Conservation (phyloP, 2,329 filamentous ascomycete species). For the Xylariaceae sp. region DNA sequence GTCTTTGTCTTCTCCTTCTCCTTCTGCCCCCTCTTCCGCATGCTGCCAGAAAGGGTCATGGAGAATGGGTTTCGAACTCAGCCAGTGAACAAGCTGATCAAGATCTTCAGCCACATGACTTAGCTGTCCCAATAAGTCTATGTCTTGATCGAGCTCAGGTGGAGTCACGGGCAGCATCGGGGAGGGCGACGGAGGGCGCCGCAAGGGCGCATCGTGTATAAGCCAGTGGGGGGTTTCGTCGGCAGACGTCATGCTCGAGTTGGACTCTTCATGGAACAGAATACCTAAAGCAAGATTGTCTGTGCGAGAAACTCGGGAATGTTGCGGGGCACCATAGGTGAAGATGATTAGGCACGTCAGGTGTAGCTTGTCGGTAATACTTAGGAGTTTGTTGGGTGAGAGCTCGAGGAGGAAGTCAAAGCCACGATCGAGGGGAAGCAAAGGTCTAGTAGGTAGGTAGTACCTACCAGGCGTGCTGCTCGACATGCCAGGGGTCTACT, state of each 20-base stretch:
- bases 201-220: conserved; percentile 6
- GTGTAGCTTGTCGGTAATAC: neutral
- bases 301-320: conserved; percentile 9
- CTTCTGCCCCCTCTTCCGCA: neutral
- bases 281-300: conserved; percentile 23
- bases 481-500: conserved; percentile 8
- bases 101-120: conserved; percentile 8
- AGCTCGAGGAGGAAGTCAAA: conserved; percentile 1
- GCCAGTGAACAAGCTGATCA: conserved; percentile 11
- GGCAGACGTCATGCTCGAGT: conserved; percentile 21
- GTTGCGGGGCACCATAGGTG: conserved; percentile 6
- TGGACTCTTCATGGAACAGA: conserved; percentile 23
- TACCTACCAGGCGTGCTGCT: neutral
- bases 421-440: conserved; percentile 4
- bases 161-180: conserved; percentile 6
- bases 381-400: neutral
- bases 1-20: neutral
- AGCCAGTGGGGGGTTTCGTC: conserved; percentile 16
- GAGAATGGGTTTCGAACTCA: conserved; percentile 14
- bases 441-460: too few species aligned
- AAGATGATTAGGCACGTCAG: neutral
- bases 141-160: conserved; percentile 5
- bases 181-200: neutral
- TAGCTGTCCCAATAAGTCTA: neutral
- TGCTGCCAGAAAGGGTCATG: conserved; percentile 14